Percentiles rank a stretch among this genome's conserved stretches.
Conservation (phyloP, 306 rosid species). For the Acacia crassicarpa region DNA sequence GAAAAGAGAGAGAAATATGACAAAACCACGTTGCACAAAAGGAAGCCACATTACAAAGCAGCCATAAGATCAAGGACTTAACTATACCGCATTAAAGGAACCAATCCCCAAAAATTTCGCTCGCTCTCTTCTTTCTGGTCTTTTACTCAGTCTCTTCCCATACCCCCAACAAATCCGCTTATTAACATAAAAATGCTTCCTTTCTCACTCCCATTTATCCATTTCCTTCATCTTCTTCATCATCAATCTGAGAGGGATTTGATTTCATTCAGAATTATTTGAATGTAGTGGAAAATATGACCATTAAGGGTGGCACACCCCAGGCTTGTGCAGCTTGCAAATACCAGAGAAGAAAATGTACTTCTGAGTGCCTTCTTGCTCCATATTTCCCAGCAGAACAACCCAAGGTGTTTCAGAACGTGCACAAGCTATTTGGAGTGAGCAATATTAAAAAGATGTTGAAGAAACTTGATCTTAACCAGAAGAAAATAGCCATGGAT, state of each 20-base stretch:
- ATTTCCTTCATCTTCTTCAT: neutral
- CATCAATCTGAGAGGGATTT: neutral
- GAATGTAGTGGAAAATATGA: slow-evolving; percentile 28
- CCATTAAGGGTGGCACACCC: slow-evolving; percentile 49
- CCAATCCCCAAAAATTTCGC: neutral
- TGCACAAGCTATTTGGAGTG: slow-evolving; percentile 57
- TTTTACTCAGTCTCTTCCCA: slow-evolving; percentile 30
- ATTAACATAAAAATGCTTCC: neutral
- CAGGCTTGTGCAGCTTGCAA: slow-evolving; percentile 63
- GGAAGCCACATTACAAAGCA: neutral
- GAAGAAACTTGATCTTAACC: slow-evolving; percentile 31
- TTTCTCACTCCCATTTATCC: slow-evolving; percentile 1
- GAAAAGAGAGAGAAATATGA: too few species aligned
- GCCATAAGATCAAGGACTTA: neutral
- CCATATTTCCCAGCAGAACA: slow-evolving; percentile 57
- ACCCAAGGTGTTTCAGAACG: slow-evolving; percentile 47
- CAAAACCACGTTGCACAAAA: neutral
- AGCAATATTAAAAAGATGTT: slow-evolving; percentile 49
- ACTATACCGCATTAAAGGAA: neutral
- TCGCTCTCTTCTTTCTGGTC: neutral
- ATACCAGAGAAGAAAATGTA: slow-evolving; percentile 52
- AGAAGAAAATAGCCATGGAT: slow-evolving; percentile 43
- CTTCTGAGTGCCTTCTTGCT: slow-evolving; percentile 47
- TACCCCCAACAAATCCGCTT: slow-evolving; percentile 2
- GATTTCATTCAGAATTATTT: neutral